These are phyloP conservation scores for Monosiga brevicollis DNA, from an alignment of 78 protist species.

Conservation along the genomic window DNA sequence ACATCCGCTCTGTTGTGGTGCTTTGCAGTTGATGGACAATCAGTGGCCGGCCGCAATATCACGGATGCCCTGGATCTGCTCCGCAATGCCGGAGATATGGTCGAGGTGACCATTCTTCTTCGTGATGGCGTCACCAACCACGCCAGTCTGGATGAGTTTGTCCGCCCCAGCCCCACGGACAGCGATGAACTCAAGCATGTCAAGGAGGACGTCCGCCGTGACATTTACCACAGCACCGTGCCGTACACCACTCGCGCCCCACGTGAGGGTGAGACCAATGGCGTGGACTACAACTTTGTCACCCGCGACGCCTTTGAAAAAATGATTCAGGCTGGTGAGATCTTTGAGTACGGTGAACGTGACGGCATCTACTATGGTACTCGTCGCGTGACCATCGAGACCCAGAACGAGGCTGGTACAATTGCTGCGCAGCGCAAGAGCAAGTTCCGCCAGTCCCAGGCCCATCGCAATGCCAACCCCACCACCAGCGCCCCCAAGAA, in stretches of 20 bases:
- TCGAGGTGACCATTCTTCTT: not conserved
- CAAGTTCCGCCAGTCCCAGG: not conserved
- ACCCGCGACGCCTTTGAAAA: not conserved
- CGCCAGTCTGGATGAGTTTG: not conserved
- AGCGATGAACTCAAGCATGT: not conserved
- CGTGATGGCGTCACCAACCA: not conserved
- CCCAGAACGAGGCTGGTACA: not conserved
- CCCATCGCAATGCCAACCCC: not conserved
- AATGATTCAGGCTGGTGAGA: not conserved
- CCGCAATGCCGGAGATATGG: not conserved
- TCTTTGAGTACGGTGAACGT: constrained; percentile 2
- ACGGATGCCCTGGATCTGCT: not conserved
- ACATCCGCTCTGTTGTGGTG: not conserved
- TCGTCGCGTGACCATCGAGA: not conserved
- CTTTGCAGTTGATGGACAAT: not conserved
- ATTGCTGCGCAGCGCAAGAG: not conserved
- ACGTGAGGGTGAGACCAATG: constrained; percentile 2
- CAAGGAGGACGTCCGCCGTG: not conserved
- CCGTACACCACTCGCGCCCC: constrained; percentile 25
- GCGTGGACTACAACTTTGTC: constrained; percentile 12
- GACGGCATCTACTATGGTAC: constrained; percentile 11
- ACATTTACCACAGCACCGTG: not conserved
- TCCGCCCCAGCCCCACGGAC: not conserved
- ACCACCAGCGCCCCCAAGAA: not conserved
- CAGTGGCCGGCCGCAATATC: not conserved